Base-by-base conservation (phyloP, 129 eudicot species). In the Glebionis coronaria region DNA sequence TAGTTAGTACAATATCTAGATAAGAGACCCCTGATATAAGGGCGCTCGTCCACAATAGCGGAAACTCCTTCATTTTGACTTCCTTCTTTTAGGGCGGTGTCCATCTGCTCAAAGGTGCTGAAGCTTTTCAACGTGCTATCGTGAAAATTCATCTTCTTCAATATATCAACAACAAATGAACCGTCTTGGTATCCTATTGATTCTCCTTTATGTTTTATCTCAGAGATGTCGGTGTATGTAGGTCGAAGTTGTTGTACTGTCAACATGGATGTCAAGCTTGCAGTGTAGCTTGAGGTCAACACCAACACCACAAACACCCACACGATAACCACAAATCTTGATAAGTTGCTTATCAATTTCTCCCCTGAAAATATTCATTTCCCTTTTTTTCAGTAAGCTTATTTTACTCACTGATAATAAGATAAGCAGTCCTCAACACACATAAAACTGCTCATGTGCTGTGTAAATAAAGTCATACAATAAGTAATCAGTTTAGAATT, bases 251-350 rank as follows among this genome's bases (percentile, higher is more conserved):
- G 77, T 52, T 85, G 69, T 2, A 85, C 56, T 0, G 87, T 85
- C 38, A 85, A 50, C 49, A 79, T 10, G 9, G 91, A 81, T 14
- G 75, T 62, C 65, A 85, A 76, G 49, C 54, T 81, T 23, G 91
- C 91, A 12, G 87, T 85, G 56, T 85, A 85, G 57, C 82, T 71
- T 23, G 81, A 76, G 15, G 78, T 65, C 62, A 82, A 51, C 54
- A 82, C 63, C 3, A 82, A 70, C 56, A 82, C 80, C n/a, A 73
- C 77, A 19, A 82, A 78, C 25, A 23, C 25, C 25, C 25, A 23
- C 25, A 23, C 25, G 25, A 23, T 23, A 1, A 23, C 25, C 25
- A 74, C 71, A 25, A 74, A 65, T 63, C 62, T 82, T 3, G 86
- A 57, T 70, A 73, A 70, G 54, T 78, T 78, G 58, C 78, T 82